These are phyloP conservation scores for Nosema muscidifuracis DNA, from an alignment of 371 early-diverging fungal species.

Conservation along the genomic window DNA sequence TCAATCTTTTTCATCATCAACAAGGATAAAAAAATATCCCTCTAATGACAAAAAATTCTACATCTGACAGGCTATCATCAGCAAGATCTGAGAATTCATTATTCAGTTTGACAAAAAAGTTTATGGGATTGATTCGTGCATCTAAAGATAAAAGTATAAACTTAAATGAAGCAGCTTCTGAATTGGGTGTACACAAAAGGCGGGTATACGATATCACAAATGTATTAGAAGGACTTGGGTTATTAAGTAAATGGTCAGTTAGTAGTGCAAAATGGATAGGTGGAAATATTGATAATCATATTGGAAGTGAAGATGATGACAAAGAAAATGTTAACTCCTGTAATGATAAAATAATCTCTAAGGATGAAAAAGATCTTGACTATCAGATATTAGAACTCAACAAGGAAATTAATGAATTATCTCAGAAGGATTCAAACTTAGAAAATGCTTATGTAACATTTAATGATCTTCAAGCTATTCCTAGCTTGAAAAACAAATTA, in stretches of 20 bases:
- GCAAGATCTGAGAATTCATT: slow-evolving; percentile 66
- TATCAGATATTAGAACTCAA: slow-evolving; percentile 42
- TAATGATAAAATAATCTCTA: not conserved
- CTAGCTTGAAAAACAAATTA: slow-evolving; percentile 46
- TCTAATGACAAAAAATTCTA: slow-evolving; percentile 15
- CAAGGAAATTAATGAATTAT: slow-evolving; percentile 48
- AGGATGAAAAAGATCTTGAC: slow-evolving; percentile 51
- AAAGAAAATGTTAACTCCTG: not conserved
- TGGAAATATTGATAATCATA: slow-evolving; percentile 30
- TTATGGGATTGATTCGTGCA: slow-evolving; percentile 67
- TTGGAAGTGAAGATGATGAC: slow-evolving; percentile 28
- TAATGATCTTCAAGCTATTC: slow-evolving; percentile 50
- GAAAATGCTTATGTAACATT: slow-evolving; percentile 62
- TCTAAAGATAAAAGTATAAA: slow-evolving; percentile 68
- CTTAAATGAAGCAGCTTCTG: slow-evolving; percentile 68
- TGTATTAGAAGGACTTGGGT: slow-evolving; percentile 71
- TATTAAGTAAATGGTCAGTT: slow-evolving; percentile 70
- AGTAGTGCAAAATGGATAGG: slow-evolving; percentile 72
- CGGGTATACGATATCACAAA: slow-evolving; percentile 78
- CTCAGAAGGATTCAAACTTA: slow-evolving; percentile 49
- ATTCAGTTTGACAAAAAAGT: slow-evolving; percentile 70
- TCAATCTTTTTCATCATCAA: slow-evolving; percentile 4
- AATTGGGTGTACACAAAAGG: slow-evolving; percentile 71
- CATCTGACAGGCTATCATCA: slow-evolving; percentile 34
- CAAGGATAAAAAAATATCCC: slow-evolving; percentile 11